These are phyloP conservation scores for Cryphonectria carpinicola DNA, from an alignment of 2,329 filamentous ascomycete species.

Conservation along the genomic window DNA sequence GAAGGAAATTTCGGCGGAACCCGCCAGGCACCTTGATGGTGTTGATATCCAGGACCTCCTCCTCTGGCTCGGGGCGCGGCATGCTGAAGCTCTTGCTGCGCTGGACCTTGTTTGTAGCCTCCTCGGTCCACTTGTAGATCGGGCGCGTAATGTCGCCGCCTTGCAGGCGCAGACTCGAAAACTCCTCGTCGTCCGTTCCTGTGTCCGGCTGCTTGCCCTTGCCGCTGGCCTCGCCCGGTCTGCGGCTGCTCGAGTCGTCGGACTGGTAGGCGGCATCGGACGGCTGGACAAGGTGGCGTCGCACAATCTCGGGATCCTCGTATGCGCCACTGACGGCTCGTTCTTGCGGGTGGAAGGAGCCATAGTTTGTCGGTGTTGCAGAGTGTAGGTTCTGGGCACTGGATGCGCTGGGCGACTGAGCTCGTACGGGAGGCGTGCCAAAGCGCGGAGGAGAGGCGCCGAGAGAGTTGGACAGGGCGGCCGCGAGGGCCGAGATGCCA, in stretches of 20 bases:
- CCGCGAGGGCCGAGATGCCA: conserved; percentile 84
- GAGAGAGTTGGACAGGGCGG: conserved; percentile 77
- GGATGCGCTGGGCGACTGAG: conserved; percentile 61
- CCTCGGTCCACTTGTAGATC: conserved; percentile 96
- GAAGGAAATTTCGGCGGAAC: conserved; percentile 87
- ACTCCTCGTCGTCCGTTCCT: conserved; percentile 71
- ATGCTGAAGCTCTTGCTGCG: conserved; percentile 89
- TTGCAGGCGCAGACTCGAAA: conserved; percentile 90
- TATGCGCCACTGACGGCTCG: conserved; percentile 63
- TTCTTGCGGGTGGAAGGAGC: conserved; percentile 77
- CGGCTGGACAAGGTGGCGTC: conserved; percentile 81
- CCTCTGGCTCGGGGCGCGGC: conserved; percentile 76
- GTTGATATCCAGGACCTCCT: conserved; percentile 81
- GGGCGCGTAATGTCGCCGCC: conserved; percentile 93
- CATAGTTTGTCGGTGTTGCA: conserved; percentile 73
- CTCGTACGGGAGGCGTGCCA: conserved; percentile 65
- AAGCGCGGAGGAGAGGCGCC: conserved; percentile 72
- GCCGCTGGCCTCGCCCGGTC: conserved; percentile 40
- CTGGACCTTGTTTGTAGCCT: conserved; percentile 71
- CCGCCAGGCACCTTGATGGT: conserved; percentile 93
- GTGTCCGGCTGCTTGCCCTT: conserved; percentile 60
- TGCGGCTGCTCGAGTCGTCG: conserved; percentile 48
- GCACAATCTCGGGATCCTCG: conserved; percentile 91
- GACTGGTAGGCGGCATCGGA: conserved; percentile 50
- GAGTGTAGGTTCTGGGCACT: conserved; percentile 50